Percentiles rank a stretch among this genome's conserved stretches.
Conservation (phyloP, 495 filamentous ascomycete species). For the Penicillium argentinense region DNA sequence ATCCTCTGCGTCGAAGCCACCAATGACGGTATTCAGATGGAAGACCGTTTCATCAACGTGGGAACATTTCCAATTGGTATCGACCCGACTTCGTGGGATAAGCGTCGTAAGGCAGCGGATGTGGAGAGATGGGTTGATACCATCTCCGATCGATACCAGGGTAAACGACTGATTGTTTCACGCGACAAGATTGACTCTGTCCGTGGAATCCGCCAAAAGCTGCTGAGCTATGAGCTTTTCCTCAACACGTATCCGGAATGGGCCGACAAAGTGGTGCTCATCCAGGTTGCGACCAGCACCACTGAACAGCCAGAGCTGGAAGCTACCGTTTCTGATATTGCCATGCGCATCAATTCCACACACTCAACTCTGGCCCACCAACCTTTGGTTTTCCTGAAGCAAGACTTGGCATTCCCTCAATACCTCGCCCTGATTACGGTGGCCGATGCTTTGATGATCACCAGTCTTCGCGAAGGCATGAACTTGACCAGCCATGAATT, state of each 20-base stretch:
- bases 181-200: slow-evolving; percentile 91
- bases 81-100: slow-evolving; percentile 71
- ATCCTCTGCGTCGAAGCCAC: slow-evolving; percentile 84
- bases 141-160: slow-evolving; percentile 75
- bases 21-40: slow-evolving; percentile 82
- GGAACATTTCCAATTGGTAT: slow-evolving; percentile 68
- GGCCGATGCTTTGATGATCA: slow-evolving; percentile 88
- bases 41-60: slow-evolving; percentile 88
- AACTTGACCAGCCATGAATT: slow-evolving; percentile 92
- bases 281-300: slow-evolving; percentile 88
- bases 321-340: slow-evolving; percentile 84
- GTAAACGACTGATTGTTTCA: slow-evolving; percentile 85
- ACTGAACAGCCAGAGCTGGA: slow-evolving; percentile 84
- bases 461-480: slow-evolving; percentile 92
- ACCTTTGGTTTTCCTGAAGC: slow-evolving; percentile 90
- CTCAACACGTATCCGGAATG: slow-evolving; percentile 89
- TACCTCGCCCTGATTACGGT: slow-evolving; percentile 86
- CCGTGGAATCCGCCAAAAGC: slow-evolving; percentile 86
- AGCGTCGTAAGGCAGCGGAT: slow-evolving; percentile 68
- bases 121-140: slow-evolving; percentile 75
- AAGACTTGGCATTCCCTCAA: slow-evolving; percentile 86
- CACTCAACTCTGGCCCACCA: slow-evolving; percentile 87
- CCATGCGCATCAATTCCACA: slow-evolving; percentile 84
- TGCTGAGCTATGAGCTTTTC: slow-evolving; percentile 90
- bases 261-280: slow-evolving; percentile 81